Conservation (phyloP, 2,329 filamentous ascomycete species). For the Ascochyta rabiei region DNA sequence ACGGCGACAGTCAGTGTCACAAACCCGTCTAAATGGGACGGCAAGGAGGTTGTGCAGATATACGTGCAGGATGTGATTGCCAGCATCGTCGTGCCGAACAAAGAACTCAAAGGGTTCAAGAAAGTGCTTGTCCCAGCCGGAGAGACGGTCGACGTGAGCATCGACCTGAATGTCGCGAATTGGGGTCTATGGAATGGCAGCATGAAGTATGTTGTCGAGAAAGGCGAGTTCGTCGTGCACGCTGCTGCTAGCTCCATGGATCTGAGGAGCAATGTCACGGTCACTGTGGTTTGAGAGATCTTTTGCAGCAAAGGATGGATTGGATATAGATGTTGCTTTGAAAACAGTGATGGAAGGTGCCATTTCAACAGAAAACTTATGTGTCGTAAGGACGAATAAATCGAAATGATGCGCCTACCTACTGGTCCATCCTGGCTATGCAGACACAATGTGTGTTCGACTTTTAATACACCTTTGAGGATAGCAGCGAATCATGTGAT, state of each 20-base stretch:
- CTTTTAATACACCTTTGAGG: no score
- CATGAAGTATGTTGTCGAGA: constrained; percentile 77
- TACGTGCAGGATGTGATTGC: constrained; percentile 69
- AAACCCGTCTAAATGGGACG: constrained; percentile 63
- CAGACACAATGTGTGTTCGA: no score
- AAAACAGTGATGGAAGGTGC: no score
- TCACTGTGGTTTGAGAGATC: constrained; percentile 53
- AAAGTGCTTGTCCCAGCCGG: constrained; percentile 68
- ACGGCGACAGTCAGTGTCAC: constrained; percentile 67
- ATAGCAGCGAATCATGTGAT: no score
- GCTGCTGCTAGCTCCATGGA: constrained; percentile 66
- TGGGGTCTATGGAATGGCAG: constrained; percentile 62
- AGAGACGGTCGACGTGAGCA: constrained; percentile 59
- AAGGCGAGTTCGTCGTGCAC: constrained; percentile 68
- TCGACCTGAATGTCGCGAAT: constrained; percentile 58
- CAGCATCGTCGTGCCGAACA: constrained; percentile 68
- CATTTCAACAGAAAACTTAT: no score
- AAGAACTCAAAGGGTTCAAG: constrained; percentile 69
- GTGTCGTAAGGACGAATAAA: no score
- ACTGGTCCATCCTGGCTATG: no score
- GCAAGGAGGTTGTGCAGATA: constrained; percentile 71
- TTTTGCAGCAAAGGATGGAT: no score
- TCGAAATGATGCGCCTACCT: no score
- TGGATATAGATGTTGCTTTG: no score
- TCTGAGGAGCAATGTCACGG: constrained; percentile 61